Percentiles rank a stretch among this genome's conserved stretches.
phyloP scores from a whole-genome alignment of 2,329 filamentous ascomycete species.

The Aureobasidium lini region DNA sequence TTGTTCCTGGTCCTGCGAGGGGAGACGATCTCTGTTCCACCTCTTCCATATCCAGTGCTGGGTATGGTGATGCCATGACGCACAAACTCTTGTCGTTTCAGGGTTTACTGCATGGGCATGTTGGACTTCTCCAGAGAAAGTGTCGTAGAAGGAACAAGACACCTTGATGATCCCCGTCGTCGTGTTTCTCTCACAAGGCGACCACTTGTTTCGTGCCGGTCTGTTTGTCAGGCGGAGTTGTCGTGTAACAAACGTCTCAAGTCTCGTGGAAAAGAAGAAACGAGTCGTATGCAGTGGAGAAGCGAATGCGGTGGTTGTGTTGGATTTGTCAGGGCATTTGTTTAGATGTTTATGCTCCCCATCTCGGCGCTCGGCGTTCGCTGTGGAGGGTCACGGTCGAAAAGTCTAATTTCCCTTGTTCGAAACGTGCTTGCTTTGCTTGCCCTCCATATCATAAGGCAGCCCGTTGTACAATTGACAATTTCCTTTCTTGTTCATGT shows the following conservation, averaged over 20 bases:
- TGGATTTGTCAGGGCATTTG: neutral
- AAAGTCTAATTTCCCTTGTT: constrained; percentile 6
- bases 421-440: neutral
- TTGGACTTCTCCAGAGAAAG: neutral
- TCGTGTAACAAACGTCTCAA: neutral
- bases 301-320: neutral
- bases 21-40: neutral
- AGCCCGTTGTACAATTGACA: neutral
- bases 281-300: neutral
- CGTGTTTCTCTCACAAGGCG: neutral
- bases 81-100: neutral
- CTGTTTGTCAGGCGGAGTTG: neutral
- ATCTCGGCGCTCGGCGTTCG: neutral
- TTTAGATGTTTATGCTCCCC: neutral
- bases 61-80: neutral
- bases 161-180: neutral
- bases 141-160: neutral
- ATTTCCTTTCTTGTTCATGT: neutral
- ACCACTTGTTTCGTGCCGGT: neutral
- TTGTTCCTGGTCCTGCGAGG: constrained; percentile 18
- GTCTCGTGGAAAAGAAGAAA: neutral
- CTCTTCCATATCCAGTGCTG: neutral
- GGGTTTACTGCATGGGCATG: neutral
- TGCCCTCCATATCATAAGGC: neutral
- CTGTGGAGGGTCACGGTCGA: neutral